These are phyloP conservation scores for Candida vartiovaarae DNA, from an alignment of 805 yeast genomes.

Conservation along the genomic window DNA sequence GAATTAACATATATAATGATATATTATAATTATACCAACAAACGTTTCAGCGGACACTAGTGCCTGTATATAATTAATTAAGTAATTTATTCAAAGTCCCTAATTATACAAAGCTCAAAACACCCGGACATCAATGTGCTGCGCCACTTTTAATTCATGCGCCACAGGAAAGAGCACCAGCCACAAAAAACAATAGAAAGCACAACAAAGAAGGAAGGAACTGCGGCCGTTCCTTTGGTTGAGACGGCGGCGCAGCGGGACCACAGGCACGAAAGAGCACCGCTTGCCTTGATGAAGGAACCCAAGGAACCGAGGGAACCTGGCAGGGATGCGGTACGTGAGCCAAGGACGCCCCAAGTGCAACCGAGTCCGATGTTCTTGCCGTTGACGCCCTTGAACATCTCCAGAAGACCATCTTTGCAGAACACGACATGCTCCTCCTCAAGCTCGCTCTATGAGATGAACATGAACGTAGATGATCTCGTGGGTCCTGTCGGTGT, in stretches of 20 bases:
- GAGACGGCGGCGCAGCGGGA: neutral
- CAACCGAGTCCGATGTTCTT: constrained; percentile 5
- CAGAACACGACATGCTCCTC: constrained; percentile 9
- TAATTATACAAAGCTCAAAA: too few species aligned
- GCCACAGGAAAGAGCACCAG: neutral
- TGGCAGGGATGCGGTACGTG: neutral
- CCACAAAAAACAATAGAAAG: neutral
- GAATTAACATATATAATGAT: too few species aligned
- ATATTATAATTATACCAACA: too few species aligned
- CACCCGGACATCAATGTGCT: too few species aligned
- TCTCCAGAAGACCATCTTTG: constrained; percentile 9
- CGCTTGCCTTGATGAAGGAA: neutral
- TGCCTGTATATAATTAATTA: too few species aligned
- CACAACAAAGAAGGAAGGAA: neutral
- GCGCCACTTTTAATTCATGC: neutral
- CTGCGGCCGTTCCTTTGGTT: too few species aligned
- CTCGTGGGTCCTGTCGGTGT: constrained; percentile 1
- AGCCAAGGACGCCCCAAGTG: constrained; percentile 9
- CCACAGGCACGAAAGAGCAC: too few species aligned
- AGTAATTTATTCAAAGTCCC: too few species aligned
- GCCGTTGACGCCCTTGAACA: neutral
- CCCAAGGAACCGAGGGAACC: constrained; percentile 2
- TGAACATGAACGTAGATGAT: constrained; percentile 7
- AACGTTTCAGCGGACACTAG: too few species aligned
- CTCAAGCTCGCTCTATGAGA: constrained; percentile 14